A percentile compares a stretch with the other conserved stretches of the same genome.
phyloP scores from a whole-genome alignment of 345 rosid species.

The Erysimum cheiranthoides region DNA sequence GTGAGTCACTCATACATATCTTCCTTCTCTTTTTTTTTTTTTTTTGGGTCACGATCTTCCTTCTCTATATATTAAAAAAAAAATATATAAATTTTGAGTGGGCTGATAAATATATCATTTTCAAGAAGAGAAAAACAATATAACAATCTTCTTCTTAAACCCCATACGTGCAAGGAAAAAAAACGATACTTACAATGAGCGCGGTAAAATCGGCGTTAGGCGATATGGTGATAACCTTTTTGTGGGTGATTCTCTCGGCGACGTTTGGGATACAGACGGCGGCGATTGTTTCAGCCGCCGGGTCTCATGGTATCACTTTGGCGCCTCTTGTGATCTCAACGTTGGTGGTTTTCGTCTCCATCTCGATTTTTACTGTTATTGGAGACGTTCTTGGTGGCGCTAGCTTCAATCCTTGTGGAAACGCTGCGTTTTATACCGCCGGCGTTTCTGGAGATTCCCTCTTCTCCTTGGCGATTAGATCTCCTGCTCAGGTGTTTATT shows the following conservation, averaged over 20 bases:
- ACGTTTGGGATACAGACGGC: constrained; percentile 66
- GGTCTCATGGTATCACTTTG: constrained; percentile 57
- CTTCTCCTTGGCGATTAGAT: constrained; percentile 83
- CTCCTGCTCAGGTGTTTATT: constrained; percentile 86
- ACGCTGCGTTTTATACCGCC: constrained; percentile 80
- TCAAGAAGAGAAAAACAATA: neutral
- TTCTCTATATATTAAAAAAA: neutral
- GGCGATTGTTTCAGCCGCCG: constrained; percentile 56
- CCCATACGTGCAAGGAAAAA: constrained; percentile 5
- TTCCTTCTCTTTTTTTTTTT: no score
- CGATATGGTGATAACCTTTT: constrained; percentile 66
- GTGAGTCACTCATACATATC: constrained; percentile 45
- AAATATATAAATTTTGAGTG: neutral
- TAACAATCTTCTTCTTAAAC: constrained; percentile 21
- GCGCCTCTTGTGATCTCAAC: constrained; percentile 60
- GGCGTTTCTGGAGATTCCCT: constrained; percentile 80
- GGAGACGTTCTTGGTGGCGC: constrained; percentile 82
- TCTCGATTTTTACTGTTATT: constrained; percentile 62
- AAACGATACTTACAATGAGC: constrained; percentile 51
- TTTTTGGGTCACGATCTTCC: no score
- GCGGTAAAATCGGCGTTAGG: constrained; percentile 69
- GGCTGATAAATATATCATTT: constrained; percentile 7
- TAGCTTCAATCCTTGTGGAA: constrained; percentile 88
- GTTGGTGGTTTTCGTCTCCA: constrained; percentile 64
- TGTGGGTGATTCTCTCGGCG: constrained; percentile 78